phyloP scores from a whole-genome alignment of 129 eudicot species.

The Arctium minus region DNA sequence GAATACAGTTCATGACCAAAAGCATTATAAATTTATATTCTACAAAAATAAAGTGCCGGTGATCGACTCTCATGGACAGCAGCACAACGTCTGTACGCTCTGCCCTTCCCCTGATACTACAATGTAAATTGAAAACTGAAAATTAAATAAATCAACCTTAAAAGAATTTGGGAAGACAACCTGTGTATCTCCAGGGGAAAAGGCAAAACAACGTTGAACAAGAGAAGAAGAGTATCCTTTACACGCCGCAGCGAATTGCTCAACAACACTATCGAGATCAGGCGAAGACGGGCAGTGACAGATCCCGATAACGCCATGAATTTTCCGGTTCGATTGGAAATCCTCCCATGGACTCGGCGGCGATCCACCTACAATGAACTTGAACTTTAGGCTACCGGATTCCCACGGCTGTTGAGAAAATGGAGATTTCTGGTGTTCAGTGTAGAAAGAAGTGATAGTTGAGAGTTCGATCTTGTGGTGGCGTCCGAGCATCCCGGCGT shows the following conservation, averaged over 20 bases:
- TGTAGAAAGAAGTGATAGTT: slow-evolving; percentile 84
- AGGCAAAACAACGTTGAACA: slow-evolving; percentile 84
- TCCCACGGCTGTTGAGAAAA: slow-evolving; percentile 93
- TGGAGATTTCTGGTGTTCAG: slow-evolving; percentile 85
- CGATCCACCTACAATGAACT: slow-evolving; percentile 79
- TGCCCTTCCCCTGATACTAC: background rate
- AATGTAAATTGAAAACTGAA: background rate
- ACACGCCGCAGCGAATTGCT: slow-evolving; percentile 41
- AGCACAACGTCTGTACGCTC: background rate
- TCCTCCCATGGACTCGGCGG: slow-evolving; percentile 95
- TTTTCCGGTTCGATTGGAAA: slow-evolving; percentile 83
- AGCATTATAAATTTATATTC: background rate
- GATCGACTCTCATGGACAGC: background rate
- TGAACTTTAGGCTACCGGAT: slow-evolving; percentile 66
- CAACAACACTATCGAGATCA: slow-evolving; percentile 50
- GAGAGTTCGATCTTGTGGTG: slow-evolving; percentile 70
- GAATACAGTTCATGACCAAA: background rate
- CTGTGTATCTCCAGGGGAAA: slow-evolving; percentile 86
- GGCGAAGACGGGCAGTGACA: slow-evolving; percentile 84
- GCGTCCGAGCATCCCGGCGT: slow-evolving; percentile 61
- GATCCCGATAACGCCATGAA: slow-evolving; percentile 73
- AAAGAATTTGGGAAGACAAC: slow-evolving; percentile 20
- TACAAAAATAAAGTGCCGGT: background rate
- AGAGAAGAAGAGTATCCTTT: slow-evolving; percentile 64
- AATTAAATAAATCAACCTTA: background rate